Conservation (phyloP, 257 asterid genomes). For the Solanum virginianum region DNA sequence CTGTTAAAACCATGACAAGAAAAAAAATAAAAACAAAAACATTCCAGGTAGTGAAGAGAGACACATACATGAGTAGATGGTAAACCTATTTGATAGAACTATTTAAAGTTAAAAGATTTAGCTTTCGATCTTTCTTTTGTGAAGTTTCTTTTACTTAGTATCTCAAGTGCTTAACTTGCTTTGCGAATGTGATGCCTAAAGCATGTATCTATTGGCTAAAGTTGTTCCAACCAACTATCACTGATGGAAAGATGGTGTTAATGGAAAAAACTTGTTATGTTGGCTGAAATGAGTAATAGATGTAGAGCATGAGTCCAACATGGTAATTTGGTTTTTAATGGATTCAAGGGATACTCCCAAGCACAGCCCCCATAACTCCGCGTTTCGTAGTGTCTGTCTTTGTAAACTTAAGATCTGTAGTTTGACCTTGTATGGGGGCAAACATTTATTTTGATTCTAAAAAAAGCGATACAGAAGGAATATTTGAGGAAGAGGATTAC, state of each 20-base stretch:
- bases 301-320: neutral
- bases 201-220: neutral
- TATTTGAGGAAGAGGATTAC: conserved; percentile 55
- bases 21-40: neutral
- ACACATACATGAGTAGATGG: neutral
- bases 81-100: neutral
- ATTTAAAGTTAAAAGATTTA: neutral
- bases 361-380: neutral
- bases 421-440: neutral
- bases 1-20: neutral
- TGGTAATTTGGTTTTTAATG: neutral
- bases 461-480: conserved; percentile 41
- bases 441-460: neutral
- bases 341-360: neutral
- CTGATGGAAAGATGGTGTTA: neutral
- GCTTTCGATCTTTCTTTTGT: neutral
- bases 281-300: neutral
- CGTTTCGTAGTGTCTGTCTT: neutral
- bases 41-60: neutral
- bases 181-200: neutral
- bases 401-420: neutral
- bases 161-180: neutral
- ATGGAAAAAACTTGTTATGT: neutral
- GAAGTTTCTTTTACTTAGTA: neutral
- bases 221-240: neutral